Conservation (phyloP, 1,284 basidiomycete genomes). For the Trichosporon sp. region DNA sequence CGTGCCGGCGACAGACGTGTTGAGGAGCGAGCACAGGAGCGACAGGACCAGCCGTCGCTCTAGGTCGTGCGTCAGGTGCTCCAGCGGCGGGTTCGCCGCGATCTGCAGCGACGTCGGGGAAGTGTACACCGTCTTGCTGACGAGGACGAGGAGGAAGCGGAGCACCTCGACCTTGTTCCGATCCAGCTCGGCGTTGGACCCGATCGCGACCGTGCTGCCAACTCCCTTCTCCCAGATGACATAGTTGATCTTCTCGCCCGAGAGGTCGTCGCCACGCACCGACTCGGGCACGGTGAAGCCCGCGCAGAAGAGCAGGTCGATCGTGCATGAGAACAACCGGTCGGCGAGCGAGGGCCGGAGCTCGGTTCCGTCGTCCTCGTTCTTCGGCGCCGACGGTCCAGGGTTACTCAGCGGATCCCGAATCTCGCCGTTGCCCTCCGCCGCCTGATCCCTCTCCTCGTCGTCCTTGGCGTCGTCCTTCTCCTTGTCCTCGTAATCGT, state of each 20-base stretch:
- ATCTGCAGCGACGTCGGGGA: conserved; percentile 70
- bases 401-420: conserved; percentile 44
- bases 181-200: conserved; percentile 69
- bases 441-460: conserved; percentile 25
- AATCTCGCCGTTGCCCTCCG: conserved; percentile 62
- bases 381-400: conserved; percentile 18
- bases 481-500: conserved; percentile 36
- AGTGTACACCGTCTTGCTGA: conserved; percentile 84
- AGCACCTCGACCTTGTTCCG: conserved; percentile 82
- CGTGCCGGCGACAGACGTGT: conserved; percentile 72
- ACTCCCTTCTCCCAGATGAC: conserved; percentile 81
- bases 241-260: conserved; percentile 70
- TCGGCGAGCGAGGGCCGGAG: conserved; percentile 72
- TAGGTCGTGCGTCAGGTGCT: conserved; percentile 73
- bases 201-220: conserved; percentile 74
- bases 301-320: conserved; percentile 86
- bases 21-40: conserved; percentile 84
- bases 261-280: conserved; percentile 69
- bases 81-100: conserved; percentile 71
- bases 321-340: conserved; percentile 71
- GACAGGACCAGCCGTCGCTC: conserved; percentile 80
- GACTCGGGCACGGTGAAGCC: conserved; percentile 82
- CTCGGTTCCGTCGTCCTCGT: conserved; percentile 50
- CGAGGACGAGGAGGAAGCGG: conserved; percentile 76
- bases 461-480: conserved; percentile 41